A percentile compares a stretch with the other conserved stretches of the same genome.
Evolutionary conservation across 495 filamentous ascomycete species (phyloP).

Genomic region (Penicillium bialowiezense): DNA sequence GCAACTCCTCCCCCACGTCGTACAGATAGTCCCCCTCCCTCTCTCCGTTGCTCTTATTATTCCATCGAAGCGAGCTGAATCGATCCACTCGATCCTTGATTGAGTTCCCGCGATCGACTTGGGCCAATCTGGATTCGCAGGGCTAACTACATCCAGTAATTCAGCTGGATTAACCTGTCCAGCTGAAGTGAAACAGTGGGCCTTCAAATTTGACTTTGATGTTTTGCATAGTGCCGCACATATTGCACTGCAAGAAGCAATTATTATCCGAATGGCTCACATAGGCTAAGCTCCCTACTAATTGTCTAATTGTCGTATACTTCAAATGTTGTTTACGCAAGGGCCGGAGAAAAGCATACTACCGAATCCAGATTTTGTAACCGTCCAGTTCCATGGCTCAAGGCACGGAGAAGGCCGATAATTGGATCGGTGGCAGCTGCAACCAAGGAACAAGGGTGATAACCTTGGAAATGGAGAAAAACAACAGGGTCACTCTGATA

Average conservation of each 20-base stretch:
- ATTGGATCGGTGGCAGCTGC: neutral
- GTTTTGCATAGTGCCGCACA: constrained; percentile 1
- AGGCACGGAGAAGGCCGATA: constrained; percentile 14
- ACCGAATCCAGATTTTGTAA: constrained; percentile 21
- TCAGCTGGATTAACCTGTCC: too few relatives aligned
- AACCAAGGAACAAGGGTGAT: neutral
- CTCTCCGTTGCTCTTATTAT: neutral
- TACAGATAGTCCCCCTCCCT: constrained; percentile 12
- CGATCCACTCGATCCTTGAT: constrained; percentile 4
- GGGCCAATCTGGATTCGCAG: too few relatives aligned
- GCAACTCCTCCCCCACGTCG: constrained; percentile 35
- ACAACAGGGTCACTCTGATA: neutral
- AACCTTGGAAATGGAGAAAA: neutral
- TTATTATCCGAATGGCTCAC: neutral
- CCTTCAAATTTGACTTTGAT: neutral
- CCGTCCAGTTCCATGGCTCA: constrained; percentile 15
- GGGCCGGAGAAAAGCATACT: constrained; percentile 25
- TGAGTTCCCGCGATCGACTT: too few relatives aligned
- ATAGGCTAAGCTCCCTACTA: too few relatives aligned
- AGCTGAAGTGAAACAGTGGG: neutral
- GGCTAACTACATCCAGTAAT: too few relatives aligned
- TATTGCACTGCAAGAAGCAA: neutral
- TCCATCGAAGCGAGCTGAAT: constrained; percentile 13
- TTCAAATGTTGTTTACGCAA: too few relatives aligned
- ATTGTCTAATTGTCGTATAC: too few relatives aligned